Percentiles rank a stretch among this genome's conserved stretches.
Evolutionary conservation across 2,329 filamentous ascomycete species (phyloP).

Genomic region (Fusarium mangiferae): DNA sequence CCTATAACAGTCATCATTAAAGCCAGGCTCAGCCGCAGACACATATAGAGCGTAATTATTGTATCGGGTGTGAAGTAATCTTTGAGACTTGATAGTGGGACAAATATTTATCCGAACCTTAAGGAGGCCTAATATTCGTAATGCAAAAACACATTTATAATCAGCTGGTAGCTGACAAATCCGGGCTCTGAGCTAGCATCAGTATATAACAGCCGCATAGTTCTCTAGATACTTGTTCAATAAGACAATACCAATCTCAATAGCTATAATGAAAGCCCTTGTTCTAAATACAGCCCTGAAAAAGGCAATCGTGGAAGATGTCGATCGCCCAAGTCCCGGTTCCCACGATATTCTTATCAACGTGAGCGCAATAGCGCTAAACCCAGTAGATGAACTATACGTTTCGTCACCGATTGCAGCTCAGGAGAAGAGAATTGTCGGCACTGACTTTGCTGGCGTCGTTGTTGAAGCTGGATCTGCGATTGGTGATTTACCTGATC

Average conservation of each 20-base stretch:
- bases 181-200: not conserved
- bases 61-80: not conserved
- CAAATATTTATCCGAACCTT: not conserved
- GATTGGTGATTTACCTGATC: constrained; percentile 16
- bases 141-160: not conserved
- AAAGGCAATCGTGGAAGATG: constrained; percentile 19
- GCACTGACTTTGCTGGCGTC: constrained; percentile 54
- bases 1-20: too few species aligned
- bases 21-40: not conserved
- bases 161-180: not conserved
- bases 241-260: accelerated
- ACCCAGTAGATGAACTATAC: constrained; percentile 49
- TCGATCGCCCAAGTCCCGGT: constrained; percentile 24
- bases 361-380: constrained; percentile 42
- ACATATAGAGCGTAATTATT: not conserved
- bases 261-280: constrained; percentile 39
- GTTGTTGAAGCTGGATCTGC: constrained; percentile 40
- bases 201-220: accelerated
- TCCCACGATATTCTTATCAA: constrained; percentile 37
- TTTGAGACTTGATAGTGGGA: not conserved
- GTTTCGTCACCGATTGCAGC: constrained; percentile 48
- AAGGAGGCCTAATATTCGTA: too few species aligned
- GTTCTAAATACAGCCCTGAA: constrained; percentile 13
- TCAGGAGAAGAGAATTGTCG: constrained; percentile 46
- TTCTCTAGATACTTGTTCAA: accelerated